These are phyloP conservation scores for Blastobotrys capitulatus DNA, from an alignment of 1,139 yeast species.

Conservation along the genomic window DNA sequence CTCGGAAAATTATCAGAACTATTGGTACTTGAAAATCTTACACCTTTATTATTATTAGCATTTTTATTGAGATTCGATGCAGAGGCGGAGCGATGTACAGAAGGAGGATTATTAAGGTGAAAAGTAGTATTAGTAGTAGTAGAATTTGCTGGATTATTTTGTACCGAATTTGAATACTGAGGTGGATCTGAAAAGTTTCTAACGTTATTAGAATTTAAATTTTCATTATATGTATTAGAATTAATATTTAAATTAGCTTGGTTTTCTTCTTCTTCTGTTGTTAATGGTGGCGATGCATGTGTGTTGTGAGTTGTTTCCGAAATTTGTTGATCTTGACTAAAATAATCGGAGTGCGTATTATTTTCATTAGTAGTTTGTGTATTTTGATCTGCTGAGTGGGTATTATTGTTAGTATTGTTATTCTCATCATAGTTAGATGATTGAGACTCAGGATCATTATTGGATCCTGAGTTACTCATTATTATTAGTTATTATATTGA, in stretches of 20 bases:
- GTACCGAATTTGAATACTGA: too few relatives aligned
- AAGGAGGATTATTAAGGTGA: background rate
- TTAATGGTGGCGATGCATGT: slow-evolving; percentile 2
- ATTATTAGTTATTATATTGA: background rate
- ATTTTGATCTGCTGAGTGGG: too few relatives aligned
- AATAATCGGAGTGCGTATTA: background rate
- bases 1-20: background rate
- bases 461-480: background rate
- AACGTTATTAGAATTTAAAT: background rate
- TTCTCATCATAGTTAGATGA: background rate
- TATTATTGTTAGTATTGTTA: too few relatives aligned
- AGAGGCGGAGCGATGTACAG: background rate
- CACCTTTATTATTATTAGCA: background rate
- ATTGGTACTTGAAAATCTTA: background rate
- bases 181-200: too few relatives aligned
- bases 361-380: background rate
- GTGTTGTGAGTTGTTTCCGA: background rate
- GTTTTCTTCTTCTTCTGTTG: too few relatives aligned
- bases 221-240: background rate
- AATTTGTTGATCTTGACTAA: background rate
- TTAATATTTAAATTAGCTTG: background rate
- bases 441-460: background rate
- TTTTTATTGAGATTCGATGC: background rate
- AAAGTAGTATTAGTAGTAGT: background rate
- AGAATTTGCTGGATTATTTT: too few relatives aligned